Conservation (phyloP, 1,139 yeast species). For the Nakaseomyces kungkrabaensis region DNA sequence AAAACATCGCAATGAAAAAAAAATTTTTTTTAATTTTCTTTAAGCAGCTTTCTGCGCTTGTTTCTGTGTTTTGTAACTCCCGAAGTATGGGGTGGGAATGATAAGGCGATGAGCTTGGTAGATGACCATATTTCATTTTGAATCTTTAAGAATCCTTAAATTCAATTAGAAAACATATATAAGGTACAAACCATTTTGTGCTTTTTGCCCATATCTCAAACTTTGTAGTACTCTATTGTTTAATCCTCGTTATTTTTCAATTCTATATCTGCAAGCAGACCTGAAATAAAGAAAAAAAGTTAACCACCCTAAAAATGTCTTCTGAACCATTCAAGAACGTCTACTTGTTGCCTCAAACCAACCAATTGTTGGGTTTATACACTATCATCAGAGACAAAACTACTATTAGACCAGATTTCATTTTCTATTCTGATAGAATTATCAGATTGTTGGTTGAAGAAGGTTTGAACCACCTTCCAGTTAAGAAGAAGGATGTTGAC, state of each 20-base stretch:
- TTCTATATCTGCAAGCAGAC: not conserved
- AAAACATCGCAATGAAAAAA: not conserved
- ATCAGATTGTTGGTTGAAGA: slow-evolving; percentile 88
- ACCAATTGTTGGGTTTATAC: slow-evolving; percentile 78
- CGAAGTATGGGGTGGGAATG: no score
- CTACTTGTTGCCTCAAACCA: slow-evolving; percentile 69
- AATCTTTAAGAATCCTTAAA: no score
- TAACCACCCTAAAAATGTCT: slow-evolving; percentile 13
- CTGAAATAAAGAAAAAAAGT: not conserved
- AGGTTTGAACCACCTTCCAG: slow-evolving; percentile 88
- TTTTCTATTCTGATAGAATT: slow-evolving; percentile 89
- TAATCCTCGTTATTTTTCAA: no score
- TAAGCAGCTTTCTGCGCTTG: no score
- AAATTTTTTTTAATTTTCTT: not conserved
- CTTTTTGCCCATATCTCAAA: no score
- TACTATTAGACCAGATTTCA: slow-evolving; percentile 83
- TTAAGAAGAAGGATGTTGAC: slow-evolving; percentile 49
- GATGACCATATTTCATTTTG: no score
- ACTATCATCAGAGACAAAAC: slow-evolving; percentile 76
- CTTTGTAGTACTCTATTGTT: no score
- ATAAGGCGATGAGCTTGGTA: no score
- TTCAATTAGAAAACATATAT: no score
- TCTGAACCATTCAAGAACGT: slow-evolving; percentile 42
- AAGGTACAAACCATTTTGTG: no score
- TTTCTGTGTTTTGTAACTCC: no score